A percentile compares a stretch with the other conserved stretches of the same genome.
These are phyloP conservation scores for Lactuca sativa DNA, from an alignment of 129 eudicot species.

Conservation along the genomic window DNA sequence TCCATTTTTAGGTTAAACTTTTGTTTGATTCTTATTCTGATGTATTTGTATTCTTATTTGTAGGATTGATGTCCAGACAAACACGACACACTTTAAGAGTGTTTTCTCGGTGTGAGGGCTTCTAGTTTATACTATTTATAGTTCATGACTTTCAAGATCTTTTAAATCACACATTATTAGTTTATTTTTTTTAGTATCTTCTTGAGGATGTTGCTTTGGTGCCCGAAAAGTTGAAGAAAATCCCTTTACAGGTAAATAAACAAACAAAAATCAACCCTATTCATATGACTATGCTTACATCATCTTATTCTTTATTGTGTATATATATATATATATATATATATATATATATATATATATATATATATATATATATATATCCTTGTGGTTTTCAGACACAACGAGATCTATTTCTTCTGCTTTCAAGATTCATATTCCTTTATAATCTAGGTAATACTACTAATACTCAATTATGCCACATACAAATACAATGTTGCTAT, in stretches of 20 bases:
- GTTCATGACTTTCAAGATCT: background rate
- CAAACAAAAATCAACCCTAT: conserved; percentile 8
- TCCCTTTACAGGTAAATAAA: conserved; percentile 67
- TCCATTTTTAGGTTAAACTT: background rate
- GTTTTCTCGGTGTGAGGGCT: conserved; percentile 63
- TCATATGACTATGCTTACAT: background rate
- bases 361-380: background rate
- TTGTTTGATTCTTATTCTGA: background rate
- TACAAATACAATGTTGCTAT: background rate
- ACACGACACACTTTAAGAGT: conserved; percentile 80
- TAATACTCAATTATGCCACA: background rate
- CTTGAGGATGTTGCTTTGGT: conserved; percentile 75
- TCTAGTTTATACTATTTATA: conserved; percentile 11
- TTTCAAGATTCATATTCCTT: conserved; percentile 77
- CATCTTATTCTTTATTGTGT: background rate
- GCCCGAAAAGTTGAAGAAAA: conserved; percentile 63
- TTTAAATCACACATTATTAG: background rate
- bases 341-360: no score
- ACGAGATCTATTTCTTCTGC: conserved; percentile 87
- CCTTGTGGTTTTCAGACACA: conserved; percentile 54
- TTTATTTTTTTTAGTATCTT: conserved; percentile 64
- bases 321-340: background rate
- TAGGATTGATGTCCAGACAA: conserved; percentile 96
- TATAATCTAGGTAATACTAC: conserved; percentile 60
- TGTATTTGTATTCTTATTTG: conserved; percentile 6